These are phyloP conservation scores for Fremontodendron californicum DNA, from an alignment of 345 rosid species.

Conservation along the genomic window DNA sequence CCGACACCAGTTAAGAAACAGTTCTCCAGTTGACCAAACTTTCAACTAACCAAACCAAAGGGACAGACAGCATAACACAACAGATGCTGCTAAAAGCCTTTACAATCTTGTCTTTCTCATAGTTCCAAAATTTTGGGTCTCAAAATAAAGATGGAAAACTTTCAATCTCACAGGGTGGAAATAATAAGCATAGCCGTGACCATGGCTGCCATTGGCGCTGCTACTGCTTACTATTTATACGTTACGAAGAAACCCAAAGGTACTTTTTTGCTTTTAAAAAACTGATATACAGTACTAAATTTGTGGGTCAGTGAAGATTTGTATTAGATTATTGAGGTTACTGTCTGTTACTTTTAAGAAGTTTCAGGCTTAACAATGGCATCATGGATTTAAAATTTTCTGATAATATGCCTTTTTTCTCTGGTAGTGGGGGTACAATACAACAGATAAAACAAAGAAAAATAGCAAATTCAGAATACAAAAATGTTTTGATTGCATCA, in stretches of 20 bases:
- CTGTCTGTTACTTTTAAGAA: neutral
- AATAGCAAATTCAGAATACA: neutral
- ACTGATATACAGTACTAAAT: too few species aligned
- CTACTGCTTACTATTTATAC: conserved; percentile 60
- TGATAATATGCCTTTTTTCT: neutral
- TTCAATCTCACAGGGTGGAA: conserved; percentile 40
- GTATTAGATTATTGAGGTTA: neutral
- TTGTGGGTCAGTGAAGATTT: neutral
- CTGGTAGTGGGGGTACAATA: neutral
- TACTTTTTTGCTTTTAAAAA: neutral
- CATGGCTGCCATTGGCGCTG: conserved; percentile 46
- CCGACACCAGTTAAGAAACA: neutral
- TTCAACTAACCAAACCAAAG: neutral
- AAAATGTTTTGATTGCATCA: neutral
- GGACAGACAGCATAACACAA: neutral
- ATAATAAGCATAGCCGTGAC: conserved; percentile 54
- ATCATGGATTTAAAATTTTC: neutral
- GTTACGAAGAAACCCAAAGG: conserved; percentile 23
- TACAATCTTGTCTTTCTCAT: neutral
- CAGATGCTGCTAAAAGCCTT: neutral
- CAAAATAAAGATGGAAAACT: conserved; percentile 26
- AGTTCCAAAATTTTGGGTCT: neutral
- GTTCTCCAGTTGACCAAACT: neutral
- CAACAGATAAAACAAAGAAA: neutral
- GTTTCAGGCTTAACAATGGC: neutral